Conservation (phyloP, 768 basidiomycete genomes). For the Lenzites betulinus region DNA sequence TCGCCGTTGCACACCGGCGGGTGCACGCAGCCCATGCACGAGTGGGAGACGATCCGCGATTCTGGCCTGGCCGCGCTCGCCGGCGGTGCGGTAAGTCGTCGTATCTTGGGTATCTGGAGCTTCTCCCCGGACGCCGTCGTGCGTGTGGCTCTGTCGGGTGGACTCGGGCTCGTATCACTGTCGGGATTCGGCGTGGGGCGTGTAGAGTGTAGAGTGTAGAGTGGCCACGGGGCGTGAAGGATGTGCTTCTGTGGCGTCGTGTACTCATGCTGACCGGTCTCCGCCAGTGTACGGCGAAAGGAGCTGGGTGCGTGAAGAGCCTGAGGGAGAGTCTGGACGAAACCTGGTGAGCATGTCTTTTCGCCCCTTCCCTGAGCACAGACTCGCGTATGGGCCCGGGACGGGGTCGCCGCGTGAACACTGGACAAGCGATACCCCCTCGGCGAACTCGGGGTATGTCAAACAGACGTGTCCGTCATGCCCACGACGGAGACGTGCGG, state of each 20-base stretch:
- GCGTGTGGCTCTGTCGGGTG: background rate
- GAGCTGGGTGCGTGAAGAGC: background rate
- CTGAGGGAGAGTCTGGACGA: background rate
- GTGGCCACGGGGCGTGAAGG: background rate
- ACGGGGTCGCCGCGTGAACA: too few species aligned
- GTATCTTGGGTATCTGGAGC: background rate
- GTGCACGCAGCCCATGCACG: too few species aligned
- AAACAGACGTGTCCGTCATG: background rate
- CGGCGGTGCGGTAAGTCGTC: background rate
- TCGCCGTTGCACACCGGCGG: background rate
- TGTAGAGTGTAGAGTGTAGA: background rate
- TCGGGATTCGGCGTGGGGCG: too few species aligned
- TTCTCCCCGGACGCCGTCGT: background rate
- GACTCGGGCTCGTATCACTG: background rate
- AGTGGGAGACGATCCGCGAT: too few species aligned
- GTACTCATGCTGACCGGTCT: background rate
- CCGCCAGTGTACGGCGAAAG: background rate
- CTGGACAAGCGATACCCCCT: too few species aligned
- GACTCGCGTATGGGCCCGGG: too few species aligned
- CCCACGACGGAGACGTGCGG: background rate
- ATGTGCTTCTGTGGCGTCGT: background rate
- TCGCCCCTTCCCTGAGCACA: too few species aligned
- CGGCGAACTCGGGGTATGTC: background rate
- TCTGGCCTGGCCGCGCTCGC: too few species aligned
- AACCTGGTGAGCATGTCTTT: too few species aligned